Conservation (phyloP, 129 eudicot genomes). For the Artemisia annua region DNA sequence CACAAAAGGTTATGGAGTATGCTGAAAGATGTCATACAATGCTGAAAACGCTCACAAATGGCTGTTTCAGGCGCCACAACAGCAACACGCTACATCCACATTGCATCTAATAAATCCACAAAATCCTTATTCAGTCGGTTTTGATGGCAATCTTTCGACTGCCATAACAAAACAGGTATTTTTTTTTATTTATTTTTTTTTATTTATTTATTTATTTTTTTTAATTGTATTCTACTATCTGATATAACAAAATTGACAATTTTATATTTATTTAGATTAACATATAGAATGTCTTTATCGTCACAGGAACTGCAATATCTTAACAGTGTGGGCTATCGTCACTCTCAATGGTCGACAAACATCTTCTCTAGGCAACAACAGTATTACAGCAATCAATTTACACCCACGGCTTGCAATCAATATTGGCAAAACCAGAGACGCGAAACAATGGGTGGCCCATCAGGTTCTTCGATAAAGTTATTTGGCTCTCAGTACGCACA, state of each 20-base stretch:
- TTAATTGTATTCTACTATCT: background rate
- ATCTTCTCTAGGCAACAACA: constrained; percentile 16
- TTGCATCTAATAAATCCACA: constrained; percentile 23
- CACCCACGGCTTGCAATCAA: constrained; percentile 16
- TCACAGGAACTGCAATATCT: constrained; percentile 24
- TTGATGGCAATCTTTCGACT: background rate
- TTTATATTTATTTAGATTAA: background rate
- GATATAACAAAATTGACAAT: background rate
- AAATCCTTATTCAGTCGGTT: constrained; percentile 16
- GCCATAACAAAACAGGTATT: constrained; percentile 39
- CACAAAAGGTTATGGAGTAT: background rate
- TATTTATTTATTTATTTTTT: too few relatives aligned
- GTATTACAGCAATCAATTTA: constrained; percentile 16
- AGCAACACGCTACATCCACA: too few relatives aligned
- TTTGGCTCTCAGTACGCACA: constrained; percentile 13
- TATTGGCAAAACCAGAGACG: constrained; percentile 24
- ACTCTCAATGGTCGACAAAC: background rate
- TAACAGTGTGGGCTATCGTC: background rate
- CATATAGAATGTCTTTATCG: background rate
- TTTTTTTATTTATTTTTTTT: too few relatives aligned
- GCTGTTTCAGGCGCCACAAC: too few relatives aligned
- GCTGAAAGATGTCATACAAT: too few relatives aligned
- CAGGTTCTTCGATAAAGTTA: constrained; percentile 24
- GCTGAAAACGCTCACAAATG: too few relatives aligned
- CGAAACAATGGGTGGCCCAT: constrained; percentile 6